Conservation (phyloP, 2,329 filamentous ascomycete species). For the Aureobasidium sp. region DNA sequence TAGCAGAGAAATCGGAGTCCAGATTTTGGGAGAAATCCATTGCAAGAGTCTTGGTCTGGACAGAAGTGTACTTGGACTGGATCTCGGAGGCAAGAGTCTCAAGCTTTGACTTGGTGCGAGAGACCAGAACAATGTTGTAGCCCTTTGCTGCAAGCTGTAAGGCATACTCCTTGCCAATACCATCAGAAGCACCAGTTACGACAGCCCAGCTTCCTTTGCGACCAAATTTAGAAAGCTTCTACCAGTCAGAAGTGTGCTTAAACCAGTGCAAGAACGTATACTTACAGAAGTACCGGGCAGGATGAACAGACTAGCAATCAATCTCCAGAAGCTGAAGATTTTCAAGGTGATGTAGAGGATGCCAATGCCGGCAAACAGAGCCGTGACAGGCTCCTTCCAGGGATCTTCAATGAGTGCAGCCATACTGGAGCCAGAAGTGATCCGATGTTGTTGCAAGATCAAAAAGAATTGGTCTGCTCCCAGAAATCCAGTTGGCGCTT, state of each 20-base stretch:
- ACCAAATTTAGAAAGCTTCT: conserved; percentile 79
- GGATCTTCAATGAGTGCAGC: conserved; percentile 20
- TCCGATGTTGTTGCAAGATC: not conserved
- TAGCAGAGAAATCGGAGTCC: conserved; percentile 69
- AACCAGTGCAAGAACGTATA: not conserved
- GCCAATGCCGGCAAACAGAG: conserved; percentile 32
- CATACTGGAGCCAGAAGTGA: not conserved
- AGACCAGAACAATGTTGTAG: conserved; percentile 92
- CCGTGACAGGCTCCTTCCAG: conserved; percentile 27
- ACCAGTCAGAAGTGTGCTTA: conserved; percentile 15
- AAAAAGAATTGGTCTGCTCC: not conserved
- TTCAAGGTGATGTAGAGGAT: conserved; percentile 32
- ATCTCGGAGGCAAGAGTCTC: conserved; percentile 70
- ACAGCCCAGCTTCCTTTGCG: conserved; percentile 90
- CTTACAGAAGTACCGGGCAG: conserved; percentile 42
- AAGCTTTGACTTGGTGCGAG: conserved; percentile 90
- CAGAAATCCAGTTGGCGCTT: not conserved
- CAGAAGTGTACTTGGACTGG: conserved; percentile 56
- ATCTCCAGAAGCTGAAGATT: conserved; percentile 40
- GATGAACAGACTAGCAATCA: conserved; percentile 44
- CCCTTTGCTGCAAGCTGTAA: conserved; percentile 82
- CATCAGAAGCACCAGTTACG: conserved; percentile 91
- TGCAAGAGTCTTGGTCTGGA: conserved; percentile 70
- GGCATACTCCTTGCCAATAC: conserved; percentile 93
- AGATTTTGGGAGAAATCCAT: conserved; percentile 88